Percentiles rank a stretch among this genome's conserved stretches.
Evolutionary conservation across 148 eudicot species (phyloP).

Genomic region (Talinum fruticosum): DNA sequence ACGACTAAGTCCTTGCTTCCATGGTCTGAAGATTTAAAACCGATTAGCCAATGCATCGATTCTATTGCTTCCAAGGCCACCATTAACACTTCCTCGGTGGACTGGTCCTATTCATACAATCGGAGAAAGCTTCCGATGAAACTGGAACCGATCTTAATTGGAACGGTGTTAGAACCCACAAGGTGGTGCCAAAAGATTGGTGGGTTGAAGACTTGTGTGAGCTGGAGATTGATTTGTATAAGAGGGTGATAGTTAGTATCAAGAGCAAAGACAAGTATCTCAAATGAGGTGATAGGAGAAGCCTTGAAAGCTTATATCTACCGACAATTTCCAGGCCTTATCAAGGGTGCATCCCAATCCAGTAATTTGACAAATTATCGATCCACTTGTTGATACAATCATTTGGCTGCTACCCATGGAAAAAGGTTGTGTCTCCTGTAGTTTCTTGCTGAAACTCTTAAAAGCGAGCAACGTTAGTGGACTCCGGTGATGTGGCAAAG

Average conservation of each 20-base stretch:
- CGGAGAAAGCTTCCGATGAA: slow-evolving; percentile 72
- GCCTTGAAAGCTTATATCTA: slow-evolving; percentile 73
- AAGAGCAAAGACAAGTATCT: slow-evolving; percentile 46
- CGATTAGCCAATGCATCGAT: slow-evolving; percentile 56
- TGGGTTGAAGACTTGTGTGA: slow-evolving; percentile 96
- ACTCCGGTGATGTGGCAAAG: slow-evolving; percentile 46
- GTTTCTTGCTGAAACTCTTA: slow-evolving; percentile 75
- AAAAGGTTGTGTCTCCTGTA: slow-evolving; percentile 74
- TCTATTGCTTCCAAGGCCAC: slow-evolving; percentile 80
- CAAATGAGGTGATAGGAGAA: slow-evolving; percentile 78
- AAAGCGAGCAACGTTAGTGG: slow-evolving; percentile 58
- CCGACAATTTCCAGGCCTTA: slow-evolving; percentile 59
- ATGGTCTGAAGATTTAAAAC: slow-evolving; percentile 72
- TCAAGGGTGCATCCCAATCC: slow-evolving; percentile 43
- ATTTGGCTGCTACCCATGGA: slow-evolving; percentile 69
- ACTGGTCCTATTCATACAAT: slow-evolving; percentile 89
- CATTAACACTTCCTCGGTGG: slow-evolving; percentile 64
- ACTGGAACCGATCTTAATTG: slow-evolving; percentile 42
- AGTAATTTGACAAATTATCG: slow-evolving; percentile 39
- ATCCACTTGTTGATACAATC: slow-evolving; percentile 50
- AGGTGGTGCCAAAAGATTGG: slow-evolving; percentile 77
- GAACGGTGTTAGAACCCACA: slow-evolving; percentile 50
- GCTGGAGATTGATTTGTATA: slow-evolving; percentile 68
- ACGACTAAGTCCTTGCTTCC: slow-evolving; percentile 59
- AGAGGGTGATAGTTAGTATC: slow-evolving; percentile 50